These are phyloP conservation scores for Hirsutella rhossiliensis DNA, from an alignment of 2,329 filamentous ascomycete species.

Conservation along the genomic window DNA sequence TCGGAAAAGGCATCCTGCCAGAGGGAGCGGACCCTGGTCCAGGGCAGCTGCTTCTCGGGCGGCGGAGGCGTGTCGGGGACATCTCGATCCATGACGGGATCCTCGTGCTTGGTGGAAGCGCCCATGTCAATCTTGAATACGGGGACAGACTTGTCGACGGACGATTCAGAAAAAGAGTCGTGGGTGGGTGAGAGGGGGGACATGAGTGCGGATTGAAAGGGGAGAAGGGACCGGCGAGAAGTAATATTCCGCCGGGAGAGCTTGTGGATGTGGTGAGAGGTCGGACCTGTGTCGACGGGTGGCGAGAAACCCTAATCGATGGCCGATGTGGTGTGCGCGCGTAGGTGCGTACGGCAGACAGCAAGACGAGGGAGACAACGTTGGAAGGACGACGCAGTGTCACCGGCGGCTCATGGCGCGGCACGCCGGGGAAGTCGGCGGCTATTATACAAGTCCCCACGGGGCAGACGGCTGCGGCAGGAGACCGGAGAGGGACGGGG, in stretches of 20 bases:
- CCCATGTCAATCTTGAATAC: constrained; percentile 20
- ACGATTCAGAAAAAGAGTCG: constrained; percentile 22
- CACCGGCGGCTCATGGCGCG: background rate
- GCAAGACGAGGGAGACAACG: background rate
- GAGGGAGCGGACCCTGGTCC: constrained; percentile 38
- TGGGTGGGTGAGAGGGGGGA: constrained; percentile 11
- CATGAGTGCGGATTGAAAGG: constrained; percentile 12
- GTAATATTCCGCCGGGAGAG: background rate
- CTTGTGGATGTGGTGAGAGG: background rate
- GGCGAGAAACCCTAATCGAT: no score
- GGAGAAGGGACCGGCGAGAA: background rate
- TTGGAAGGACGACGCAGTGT: background rate
- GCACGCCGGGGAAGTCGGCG: background rate
- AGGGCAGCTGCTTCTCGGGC: constrained; percentile 21
- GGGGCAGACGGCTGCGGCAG: background rate
- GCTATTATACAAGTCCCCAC: background rate
- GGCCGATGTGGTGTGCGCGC: no score
- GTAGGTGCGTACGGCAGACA: background rate
- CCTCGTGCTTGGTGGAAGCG: constrained; percentile 8
- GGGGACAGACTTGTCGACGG: constrained; percentile 17
- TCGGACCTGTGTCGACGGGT: no score
- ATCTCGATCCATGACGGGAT: constrained; percentile 6
- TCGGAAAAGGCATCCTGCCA: constrained; percentile 51
- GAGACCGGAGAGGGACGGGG: background rate
- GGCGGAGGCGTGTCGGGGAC: constrained; percentile 7